Conservation (phyloP, 495 filamentous ascomycete genomes). For the Trichocladium antarcticum region DNA sequence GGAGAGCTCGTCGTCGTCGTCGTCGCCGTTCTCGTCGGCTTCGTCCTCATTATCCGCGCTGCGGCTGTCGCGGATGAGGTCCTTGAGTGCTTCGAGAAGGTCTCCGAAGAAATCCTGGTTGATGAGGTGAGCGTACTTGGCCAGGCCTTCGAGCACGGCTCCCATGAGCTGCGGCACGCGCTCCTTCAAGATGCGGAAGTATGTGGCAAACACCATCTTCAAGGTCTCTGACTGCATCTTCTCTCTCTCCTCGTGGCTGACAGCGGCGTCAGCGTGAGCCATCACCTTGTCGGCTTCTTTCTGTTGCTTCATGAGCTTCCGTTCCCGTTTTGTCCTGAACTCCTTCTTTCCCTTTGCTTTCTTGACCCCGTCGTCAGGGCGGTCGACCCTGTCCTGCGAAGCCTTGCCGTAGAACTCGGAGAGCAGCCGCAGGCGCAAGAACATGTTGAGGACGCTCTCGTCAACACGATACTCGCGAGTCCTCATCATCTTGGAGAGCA, state of each 20-base stretch:
- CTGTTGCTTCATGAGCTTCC: constrained; percentile 63
- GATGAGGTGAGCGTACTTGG: constrained; percentile 84
- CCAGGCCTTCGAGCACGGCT: constrained; percentile 76
- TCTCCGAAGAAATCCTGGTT: constrained; percentile 98
- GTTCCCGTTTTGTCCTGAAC: constrained; percentile 39
- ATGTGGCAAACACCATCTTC: constrained; percentile 87
- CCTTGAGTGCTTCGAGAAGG: constrained; percentile 83
- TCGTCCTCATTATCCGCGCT: constrained; percentile 26
- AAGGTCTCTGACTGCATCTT: constrained; percentile 86
- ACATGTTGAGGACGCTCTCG: constrained; percentile 79
- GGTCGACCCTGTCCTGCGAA: constrained; percentile 62
- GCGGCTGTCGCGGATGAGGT: constrained; percentile 66
- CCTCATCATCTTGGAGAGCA: constrained; percentile 92
- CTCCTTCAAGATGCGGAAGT: constrained; percentile 86
- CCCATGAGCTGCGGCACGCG: constrained; percentile 76
- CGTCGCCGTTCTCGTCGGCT: constrained; percentile 9
- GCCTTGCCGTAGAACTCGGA: constrained; percentile 76
- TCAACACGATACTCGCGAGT: constrained; percentile 65
- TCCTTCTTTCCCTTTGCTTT: constrained; percentile 59
- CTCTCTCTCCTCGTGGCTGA: constrained; percentile 84
- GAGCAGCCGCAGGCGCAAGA: constrained; percentile 78
- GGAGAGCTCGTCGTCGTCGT: constrained; percentile 30
- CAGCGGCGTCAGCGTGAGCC: constrained; percentile 78
- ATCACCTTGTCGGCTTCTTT: constrained; percentile 87
- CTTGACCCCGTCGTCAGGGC: constrained; percentile 43